Conservation (phyloP, 2,329 filamentous ascomycete genomes). For the Cladosporium sphaerospermum region DNA sequence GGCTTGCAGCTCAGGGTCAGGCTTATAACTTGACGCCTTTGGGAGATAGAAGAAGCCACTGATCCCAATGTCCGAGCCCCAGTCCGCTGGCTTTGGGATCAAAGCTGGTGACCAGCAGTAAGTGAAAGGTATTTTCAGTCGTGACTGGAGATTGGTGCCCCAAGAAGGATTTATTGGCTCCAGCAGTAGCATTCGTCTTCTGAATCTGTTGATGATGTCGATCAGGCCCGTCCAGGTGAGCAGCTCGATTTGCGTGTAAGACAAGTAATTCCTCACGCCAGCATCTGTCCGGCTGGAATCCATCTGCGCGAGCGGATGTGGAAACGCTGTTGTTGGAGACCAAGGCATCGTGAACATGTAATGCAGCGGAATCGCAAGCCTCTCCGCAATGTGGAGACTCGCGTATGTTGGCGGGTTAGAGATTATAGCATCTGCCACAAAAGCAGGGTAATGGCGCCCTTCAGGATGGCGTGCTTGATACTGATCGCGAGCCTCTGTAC, state of each 20-base stretch:
- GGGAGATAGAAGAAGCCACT: conserved; percentile 70
- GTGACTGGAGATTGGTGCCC: conserved; percentile 70
- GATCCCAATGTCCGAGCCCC: conserved; percentile 40
- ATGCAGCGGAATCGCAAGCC: conserved; percentile 64
- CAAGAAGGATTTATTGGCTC: conserved; percentile 66
- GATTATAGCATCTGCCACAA: conserved; percentile 75
- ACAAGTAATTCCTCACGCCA: conserved; percentile 68
- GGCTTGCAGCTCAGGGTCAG: conserved; percentile 54
- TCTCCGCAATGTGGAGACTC: conserved; percentile 67
- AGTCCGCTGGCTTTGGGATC: conserved; percentile 6
- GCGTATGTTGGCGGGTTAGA: conserved; percentile 71
- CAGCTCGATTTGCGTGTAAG: conserved; percentile 76
- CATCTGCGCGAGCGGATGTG: conserved; percentile 75
- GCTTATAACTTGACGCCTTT: conserved; percentile 50
- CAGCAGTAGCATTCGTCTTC: conserved; percentile 60
- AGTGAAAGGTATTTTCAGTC: conserved; percentile 67
- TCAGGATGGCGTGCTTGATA: conserved; percentile 36
- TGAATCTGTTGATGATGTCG: conserved; percentile 59
- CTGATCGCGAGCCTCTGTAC: conserved; percentile 49
- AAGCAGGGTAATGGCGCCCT: conserved; percentile 54
- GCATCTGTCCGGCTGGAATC: conserved; percentile 65
- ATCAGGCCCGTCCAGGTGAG: conserved; percentile 81
- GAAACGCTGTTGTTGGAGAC: conserved; percentile 74
- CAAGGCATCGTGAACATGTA: conserved; percentile 96
- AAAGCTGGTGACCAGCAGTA: conserved; percentile 47